phyloP scores from a whole-genome alignment of 2,329 filamentous ascomycete species.

The Fonsecaea monophora region DNA sequence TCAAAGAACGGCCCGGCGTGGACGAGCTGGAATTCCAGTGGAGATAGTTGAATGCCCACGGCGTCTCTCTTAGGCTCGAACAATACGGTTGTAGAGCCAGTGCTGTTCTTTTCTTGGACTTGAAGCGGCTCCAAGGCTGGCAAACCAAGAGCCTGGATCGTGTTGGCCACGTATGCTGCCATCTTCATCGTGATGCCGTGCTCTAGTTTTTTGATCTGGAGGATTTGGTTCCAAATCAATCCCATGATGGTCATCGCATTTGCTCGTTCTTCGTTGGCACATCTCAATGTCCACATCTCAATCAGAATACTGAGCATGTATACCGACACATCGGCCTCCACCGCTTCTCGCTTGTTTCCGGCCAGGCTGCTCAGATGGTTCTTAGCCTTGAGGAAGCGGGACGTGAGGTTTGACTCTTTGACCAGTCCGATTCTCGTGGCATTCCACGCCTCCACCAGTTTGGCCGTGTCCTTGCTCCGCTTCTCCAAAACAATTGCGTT shows the following conservation, averaged over 20 bases:
- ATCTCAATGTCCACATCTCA: neutral
- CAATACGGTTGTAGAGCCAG: neutral
- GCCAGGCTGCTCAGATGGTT: neutral
- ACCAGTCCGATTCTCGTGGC: neutral
- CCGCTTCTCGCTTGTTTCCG: neutral
- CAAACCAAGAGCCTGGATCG: neutral
- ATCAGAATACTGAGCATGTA: constrained; percentile 1
- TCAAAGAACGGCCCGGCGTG: constrained; percentile 3
- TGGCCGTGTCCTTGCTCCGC: neutral
- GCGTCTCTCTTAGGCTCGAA: neutral
- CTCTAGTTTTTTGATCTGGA: neutral
- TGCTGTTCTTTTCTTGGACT: neutral
- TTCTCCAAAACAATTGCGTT: neutral
- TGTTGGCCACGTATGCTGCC: neutral
- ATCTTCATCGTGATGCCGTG: neutral
- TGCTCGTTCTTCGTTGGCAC: neutral
- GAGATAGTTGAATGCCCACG: neutral
- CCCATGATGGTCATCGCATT: neutral
- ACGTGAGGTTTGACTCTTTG: neutral
- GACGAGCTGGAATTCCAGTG: constrained; percentile 4
- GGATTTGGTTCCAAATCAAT: neutral
- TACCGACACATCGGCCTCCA: neutral
- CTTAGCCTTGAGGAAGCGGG: neutral
- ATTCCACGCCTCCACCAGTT: neutral
- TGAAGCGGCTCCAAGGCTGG: neutral